Evolutionary conservation across 176 grass and related monocot species (phyloP).

Genomic region (Musa itinerans): DNA sequence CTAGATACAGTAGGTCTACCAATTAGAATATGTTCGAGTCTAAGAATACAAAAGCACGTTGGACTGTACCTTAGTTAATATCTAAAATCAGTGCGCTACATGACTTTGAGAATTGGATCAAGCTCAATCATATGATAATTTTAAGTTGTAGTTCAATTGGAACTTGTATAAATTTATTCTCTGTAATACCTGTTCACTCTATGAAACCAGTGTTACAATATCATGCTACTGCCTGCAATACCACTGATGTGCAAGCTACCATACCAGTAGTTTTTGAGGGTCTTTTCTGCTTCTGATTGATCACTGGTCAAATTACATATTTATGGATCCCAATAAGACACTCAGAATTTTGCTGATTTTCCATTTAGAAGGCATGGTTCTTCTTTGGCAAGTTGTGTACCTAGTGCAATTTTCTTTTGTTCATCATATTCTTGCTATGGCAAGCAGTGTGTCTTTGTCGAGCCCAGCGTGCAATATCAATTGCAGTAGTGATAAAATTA

Average conservation of each 20-base stretch:
- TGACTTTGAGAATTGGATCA: background rate
- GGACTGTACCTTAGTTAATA: no score
- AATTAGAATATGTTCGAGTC: background rate
- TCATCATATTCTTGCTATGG: background rate
- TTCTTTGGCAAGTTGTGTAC: background rate
- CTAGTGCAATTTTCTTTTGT: background rate
- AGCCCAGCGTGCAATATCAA: background rate
- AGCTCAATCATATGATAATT: background rate
- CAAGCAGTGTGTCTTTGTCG: background rate
- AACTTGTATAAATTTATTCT: no score
- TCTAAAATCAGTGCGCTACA: no score
- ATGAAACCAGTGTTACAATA: no score
- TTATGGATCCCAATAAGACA: background rate
- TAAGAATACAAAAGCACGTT: background rate
- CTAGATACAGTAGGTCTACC: background rate
- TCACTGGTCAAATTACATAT: background rate
- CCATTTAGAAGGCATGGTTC: background rate
- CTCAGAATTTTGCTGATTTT: background rate
- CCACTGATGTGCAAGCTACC: background rate
- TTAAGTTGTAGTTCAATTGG: background rate
- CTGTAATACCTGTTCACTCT: no score
- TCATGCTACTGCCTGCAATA: background rate
- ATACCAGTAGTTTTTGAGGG: background rate
- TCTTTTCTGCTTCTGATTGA: background rate
- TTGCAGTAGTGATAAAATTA: background rate